These are phyloP conservation scores for Sphagnum contortum DNA, from an alignment of 225 moss, liverwort and hornwort species.

Conservation along the genomic window DNA sequence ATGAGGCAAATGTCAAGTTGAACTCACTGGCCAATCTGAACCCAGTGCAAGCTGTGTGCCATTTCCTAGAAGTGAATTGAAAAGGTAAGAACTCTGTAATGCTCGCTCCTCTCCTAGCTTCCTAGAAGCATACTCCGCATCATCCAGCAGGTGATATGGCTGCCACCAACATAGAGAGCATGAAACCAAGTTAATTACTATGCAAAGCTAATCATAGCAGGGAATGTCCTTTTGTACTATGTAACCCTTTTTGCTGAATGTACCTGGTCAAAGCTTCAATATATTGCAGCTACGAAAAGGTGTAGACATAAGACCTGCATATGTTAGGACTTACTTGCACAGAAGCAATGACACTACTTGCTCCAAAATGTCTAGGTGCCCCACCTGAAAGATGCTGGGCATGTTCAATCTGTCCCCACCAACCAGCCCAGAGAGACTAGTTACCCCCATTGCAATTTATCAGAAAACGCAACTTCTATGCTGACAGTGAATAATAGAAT, in stretches of 20 bases:
- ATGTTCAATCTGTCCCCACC: slow-evolving; percentile 62
- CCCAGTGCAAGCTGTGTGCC: slow-evolving; percentile 73
- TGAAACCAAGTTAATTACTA: too few species aligned
- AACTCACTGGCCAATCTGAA: slow-evolving; percentile 83
- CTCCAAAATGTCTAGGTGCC: slow-evolving; percentile 53
- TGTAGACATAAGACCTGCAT: not conserved
- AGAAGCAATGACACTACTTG: slow-evolving; percentile 66
- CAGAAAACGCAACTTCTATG: too few species aligned
- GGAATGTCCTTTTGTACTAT: too few species aligned
- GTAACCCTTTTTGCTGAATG: too few species aligned
- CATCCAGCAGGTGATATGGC: slow-evolving; percentile 76
- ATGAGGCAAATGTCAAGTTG: not conserved
- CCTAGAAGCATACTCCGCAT: slow-evolving; percentile 49
- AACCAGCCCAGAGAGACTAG: slow-evolving; percentile 9
- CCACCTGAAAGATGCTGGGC: slow-evolving; percentile 73
- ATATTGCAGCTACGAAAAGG: too few species aligned
- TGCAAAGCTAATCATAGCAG: too few species aligned
- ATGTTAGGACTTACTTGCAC: slow-evolving; percentile 49
- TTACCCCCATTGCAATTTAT: too few species aligned
- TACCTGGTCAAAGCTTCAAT: too few species aligned
- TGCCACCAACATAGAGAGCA: slow-evolving; percentile 14
- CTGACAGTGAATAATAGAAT: too few species aligned
- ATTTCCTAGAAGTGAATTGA: slow-evolving; percentile 50
- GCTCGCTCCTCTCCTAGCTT: slow-evolving; percentile 69
- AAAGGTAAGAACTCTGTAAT: slow-evolving; percentile 58